These are phyloP conservation scores for Suhomyces bokatorum DNA, from an alignment of 1,139 yeast genomes.

Conservation along the genomic window DNA sequence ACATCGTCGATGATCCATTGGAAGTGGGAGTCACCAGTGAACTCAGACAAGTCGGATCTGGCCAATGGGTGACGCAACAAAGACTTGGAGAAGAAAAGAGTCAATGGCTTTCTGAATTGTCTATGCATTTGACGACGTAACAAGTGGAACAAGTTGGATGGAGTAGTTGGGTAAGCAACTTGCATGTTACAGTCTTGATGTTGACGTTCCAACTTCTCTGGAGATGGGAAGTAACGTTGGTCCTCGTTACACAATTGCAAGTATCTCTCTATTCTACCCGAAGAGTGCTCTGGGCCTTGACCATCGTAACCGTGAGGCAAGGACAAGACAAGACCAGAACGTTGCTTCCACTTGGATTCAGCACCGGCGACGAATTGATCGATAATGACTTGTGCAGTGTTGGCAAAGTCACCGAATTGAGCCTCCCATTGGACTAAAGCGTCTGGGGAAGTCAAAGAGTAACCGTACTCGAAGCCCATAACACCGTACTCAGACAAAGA, in stretches of 20 bases:
- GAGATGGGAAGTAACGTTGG: slow-evolving; percentile 88
- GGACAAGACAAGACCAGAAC: slow-evolving; percentile 93
- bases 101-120: slow-evolving; percentile 96
- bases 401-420: slow-evolving; percentile 99
- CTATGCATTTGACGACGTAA: slow-evolving; percentile 99
- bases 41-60: slow-evolving; percentile 77
- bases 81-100: slow-evolving; percentile 86
- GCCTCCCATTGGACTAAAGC: slow-evolving; percentile 99
- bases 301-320: slow-evolving; percentile 99
- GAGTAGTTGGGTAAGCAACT: slow-evolving; percentile 97
- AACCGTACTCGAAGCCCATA: slow-evolving; percentile 98
- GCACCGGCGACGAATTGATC: slow-evolving; percentile 98
- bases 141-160: slow-evolving; percentile 94
- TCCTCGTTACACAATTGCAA: slow-evolving; percentile 96
- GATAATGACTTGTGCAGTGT: slow-evolving; percentile 96
- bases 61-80: slow-evolving; percentile 98
- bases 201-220: slow-evolving; percentile 88
- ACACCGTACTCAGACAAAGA: slow-evolving; percentile 98
- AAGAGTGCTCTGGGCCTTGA: slow-evolving; percentile 99
- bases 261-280: slow-evolving; percentile 97
- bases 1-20: slow-evolving; percentile 94
- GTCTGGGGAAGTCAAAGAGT: slow-evolving; percentile 95
- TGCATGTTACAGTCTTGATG: slow-evolving; percentile 99
- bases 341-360: slow-evolving; percentile 98
- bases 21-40: slow-evolving; percentile 90